Evolutionary conservation across 1,284 basidiomycete species (phyloP).

Genomic region (Trichosporon sp.): DNA sequence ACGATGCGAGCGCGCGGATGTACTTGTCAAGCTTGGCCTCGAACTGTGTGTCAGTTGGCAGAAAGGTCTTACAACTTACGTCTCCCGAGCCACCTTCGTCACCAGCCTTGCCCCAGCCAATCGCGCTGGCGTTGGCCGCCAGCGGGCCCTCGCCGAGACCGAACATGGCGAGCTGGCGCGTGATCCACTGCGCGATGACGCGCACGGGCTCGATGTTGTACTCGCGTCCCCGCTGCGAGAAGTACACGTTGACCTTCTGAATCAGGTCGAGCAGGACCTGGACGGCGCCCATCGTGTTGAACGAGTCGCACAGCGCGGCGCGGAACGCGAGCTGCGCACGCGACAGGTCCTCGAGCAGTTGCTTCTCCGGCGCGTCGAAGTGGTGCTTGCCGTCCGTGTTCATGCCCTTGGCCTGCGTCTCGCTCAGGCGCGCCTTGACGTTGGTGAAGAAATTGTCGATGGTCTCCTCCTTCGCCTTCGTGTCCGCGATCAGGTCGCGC

Average conservation of each 20-base stretch:
- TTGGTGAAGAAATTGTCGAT: conserved; percentile 95
- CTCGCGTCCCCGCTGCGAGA: conserved; percentile 52
- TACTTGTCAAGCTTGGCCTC: conserved; percentile 88
- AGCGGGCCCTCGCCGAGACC: conserved; percentile 75
- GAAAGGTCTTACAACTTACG: conserved; percentile 54
- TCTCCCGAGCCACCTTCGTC: conserved; percentile 52
- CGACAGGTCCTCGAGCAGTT: conserved; percentile 62
- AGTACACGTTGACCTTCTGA: conserved; percentile 84
- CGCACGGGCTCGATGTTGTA: conserved; percentile 67
- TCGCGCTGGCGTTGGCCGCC: conserved; percentile 27
- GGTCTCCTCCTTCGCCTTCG: conserved; percentile 75
- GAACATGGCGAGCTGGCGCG: conserved; percentile 88
- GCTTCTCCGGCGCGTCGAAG: conserved; percentile 59
- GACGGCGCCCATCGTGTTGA: conserved; percentile 88
- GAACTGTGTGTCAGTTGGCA: conserved; percentile 53
- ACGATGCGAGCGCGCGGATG: conserved; percentile 74
- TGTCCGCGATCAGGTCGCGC: conserved; percentile 77
- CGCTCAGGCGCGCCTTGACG: conserved; percentile 67
- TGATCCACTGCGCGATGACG: conserved; percentile 76
- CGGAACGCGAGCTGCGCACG: conserved; percentile 76
- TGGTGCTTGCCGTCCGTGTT: conserved; percentile 51
- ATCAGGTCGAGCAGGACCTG: conserved; percentile 75
- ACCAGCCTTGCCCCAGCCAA: conserved; percentile 54
- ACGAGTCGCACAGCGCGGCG: conserved; percentile 90
- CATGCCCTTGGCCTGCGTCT: conserved; percentile 44